Evolutionary conservation across 257 asterid species (phyloP).

Genomic region (Petrea volubilis): DNA sequence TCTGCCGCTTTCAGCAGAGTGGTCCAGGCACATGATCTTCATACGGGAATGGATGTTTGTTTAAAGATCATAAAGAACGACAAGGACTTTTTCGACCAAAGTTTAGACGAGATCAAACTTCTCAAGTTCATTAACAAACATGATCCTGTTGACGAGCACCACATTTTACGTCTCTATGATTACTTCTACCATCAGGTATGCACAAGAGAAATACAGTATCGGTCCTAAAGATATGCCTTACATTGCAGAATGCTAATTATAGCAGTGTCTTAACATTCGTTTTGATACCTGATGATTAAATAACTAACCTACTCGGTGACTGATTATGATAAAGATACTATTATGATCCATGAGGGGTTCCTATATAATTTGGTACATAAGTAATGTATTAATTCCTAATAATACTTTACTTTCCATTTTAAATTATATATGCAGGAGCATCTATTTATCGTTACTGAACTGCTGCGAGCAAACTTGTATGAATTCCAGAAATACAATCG

Average conservation of each 20-base stretch:
- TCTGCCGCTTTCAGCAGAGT: slow-evolving; percentile 96
- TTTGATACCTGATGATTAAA: no score
- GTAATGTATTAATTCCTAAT: slow-evolving; percentile 5
- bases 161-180: slow-evolving; percentile 81
- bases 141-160: slow-evolving; percentile 80
- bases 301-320: no score
- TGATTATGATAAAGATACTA: no score
- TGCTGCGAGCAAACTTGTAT: slow-evolving; percentile 82
- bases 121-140: slow-evolving; percentile 80
- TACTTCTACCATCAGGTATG: slow-evolving; percentile 89
- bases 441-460: slow-evolving; percentile 84
- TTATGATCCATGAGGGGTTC: no score
- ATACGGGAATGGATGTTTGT: slow-evolving; percentile 76
- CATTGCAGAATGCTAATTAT: not conserved
- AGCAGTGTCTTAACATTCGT: no score
- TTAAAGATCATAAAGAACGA: slow-evolving; percentile 88
- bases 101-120: slow-evolving; percentile 92
- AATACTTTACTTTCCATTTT: not conserved
- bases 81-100: slow-evolving; percentile 90
- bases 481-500: slow-evolving; percentile 83
- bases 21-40: slow-evolving; percentile 79
- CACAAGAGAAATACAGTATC: not conserved
- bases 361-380: not conserved
- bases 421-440: slow-evolving; percentile 61
- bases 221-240: not conserved